Evolutionary conservation across 2,329 filamentous ascomycete species (phyloP), one percentile per base, ranked within the genome.

Genomic region (Sarocladiaceae sp.): DNA sequence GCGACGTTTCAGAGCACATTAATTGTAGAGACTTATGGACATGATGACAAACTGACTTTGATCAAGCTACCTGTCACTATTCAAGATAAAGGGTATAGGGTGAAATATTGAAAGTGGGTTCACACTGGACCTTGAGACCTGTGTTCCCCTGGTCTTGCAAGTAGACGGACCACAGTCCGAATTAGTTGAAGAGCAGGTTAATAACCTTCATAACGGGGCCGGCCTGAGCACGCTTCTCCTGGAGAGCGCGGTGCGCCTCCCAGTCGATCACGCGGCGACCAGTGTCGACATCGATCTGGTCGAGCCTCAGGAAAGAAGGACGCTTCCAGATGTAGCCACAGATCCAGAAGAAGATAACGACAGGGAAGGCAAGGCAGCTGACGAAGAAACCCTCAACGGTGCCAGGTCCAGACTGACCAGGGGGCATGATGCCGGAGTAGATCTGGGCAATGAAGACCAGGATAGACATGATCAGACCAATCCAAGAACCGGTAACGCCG

Each of bases 281-380:
- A 29, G 70, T 73, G 56, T 86, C 82, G 44, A 87, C 71, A 51
- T 87, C 82, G 47, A 87, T 84, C 47, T 85, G 69, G 23, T 63
- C 58, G 1, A 75, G 64, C 43, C 64, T 70, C 39, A 80, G 63
- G 74, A 76, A 83, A 6, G 72, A 71, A 21, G 71, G 60, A 33
- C 76, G 66, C 66, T 85, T 85, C 81, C 81, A 85, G 45, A 74
- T 24, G 53, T 76, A 85, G 2, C 82, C 77, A 27, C 57, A 52
- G 19, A 66, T 39, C 62, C 73, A 80, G 58, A 80, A 80, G 10
- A 63, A 9, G 2, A 79, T 51, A 23, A 80, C 71, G 18, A 80
- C 66, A 6, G 74, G 74, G 18, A 75, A 50, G 4, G 74, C 75
- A 10, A 80, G 67, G 51, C 73, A 78, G 1, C 64, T 54, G 53